Evolutionary conservation across 2,329 filamentous ascomycete genomes (phyloP).

Genomic region (Ceratocystis papillata): DNA sequence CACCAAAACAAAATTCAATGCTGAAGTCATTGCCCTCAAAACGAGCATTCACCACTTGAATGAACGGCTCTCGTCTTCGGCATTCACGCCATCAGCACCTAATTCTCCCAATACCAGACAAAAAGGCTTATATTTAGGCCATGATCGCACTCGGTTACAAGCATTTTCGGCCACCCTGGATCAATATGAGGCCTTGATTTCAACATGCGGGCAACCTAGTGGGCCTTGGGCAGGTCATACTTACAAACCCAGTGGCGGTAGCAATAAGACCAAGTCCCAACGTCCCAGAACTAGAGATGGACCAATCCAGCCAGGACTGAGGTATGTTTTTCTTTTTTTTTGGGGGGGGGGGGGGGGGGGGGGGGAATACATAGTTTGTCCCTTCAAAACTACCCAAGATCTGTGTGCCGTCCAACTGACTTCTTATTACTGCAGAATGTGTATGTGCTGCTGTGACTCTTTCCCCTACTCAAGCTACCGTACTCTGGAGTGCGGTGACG

Average conservation of each 20-base stretch:
- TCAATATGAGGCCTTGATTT: conserved; percentile 18
- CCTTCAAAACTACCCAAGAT: no score
- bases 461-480: conserved; percentile 32
- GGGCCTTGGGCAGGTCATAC: conserved; percentile 2
- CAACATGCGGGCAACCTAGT: background rate
- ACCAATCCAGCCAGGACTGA: background rate
- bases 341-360: no score
- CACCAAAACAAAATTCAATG: conserved; percentile 19
- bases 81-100: background rate
- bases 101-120: background rate
- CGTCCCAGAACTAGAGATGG: conserved; percentile 18
- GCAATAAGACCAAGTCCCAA: conserved; percentile 17
- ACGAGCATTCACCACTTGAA: conserved; percentile 22
- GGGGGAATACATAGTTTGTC: no score
- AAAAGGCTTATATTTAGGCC: background rate
- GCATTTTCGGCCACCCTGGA: conserved; percentile 16
- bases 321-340: background rate
- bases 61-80: conserved; percentile 15
- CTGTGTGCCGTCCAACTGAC: background rate
- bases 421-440: conserved; percentile 36
- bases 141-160: background rate
- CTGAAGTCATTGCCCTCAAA: conserved; percentile 20
- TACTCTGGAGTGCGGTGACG: conserved; percentile 40
- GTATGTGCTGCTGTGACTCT: conserved; percentile 47
- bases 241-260: background rate